Base-by-base conservation (phyloP, 768 basidiomycete genomes). In the Kwoniella pini region DNA sequence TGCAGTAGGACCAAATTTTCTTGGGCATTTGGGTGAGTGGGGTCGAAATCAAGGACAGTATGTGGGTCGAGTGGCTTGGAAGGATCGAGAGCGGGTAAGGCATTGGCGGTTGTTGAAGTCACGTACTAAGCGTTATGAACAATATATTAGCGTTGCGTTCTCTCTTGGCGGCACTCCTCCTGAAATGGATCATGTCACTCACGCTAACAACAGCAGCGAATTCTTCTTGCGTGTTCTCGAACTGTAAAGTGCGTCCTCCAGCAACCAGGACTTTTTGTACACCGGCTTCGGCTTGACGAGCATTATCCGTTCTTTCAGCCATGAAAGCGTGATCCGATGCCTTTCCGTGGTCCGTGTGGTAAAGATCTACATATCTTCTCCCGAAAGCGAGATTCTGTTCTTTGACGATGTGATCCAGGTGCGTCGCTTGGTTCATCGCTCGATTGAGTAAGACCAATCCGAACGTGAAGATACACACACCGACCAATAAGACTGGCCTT, bases 11-110 rank as follows among this genome's bases (percentile, higher is more conserved):
- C 62, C 38, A 78, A 62, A 56, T 78, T 74, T 3, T 65, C 67
- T 12, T 55, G 57, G 7, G 75, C 77, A 28, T 60, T 45, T 17
- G 70, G 65, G n/a, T 62, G 67, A 17, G 72, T 54, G n/a, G 71
- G 74, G 54, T 78, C 77, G 61, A 78, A 78, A 57, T 78, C 77
- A 52, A 78, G 70, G 24, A 78, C 63, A 28, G 67, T 50, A 21
- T 46, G 48, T 1, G 77, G 77, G 50, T 75, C 69, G 33, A 78
- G 69, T 3, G 73, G 72, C 13, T 48, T 36, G 5, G 54, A 22
- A 15, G 74, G 64, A 54, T 78, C 70, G 21, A 78, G 42, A 26
- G 63, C 38, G 4, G 77, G 77, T 6, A 78, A 66, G 21, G 70
- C 64, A 55, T 76, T 77, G 53, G 75, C 61, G 11, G 72, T 67